A percentile compares a stretch with the other conserved stretches of the same genome.
Conservation (phyloP, 139 green algal species). For the Ettlia oleoabundans region DNA sequence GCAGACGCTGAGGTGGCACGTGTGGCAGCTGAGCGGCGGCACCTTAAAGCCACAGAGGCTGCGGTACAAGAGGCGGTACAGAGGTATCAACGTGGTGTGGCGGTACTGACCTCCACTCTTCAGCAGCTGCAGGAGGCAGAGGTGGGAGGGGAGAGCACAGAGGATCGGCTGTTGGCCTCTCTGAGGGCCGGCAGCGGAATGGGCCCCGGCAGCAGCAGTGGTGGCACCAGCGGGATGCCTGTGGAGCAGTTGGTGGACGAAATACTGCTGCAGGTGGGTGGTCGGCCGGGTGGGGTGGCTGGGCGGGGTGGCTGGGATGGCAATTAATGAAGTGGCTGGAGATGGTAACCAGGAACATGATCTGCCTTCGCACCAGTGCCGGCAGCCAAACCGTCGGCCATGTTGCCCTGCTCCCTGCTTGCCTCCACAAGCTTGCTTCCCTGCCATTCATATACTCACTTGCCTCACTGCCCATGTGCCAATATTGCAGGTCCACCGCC, state of each 20-base stretch:
- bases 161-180: neutral
- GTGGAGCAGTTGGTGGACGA: conserved; percentile 30
- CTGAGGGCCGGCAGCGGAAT: neutral
- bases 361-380: too few species aligned
- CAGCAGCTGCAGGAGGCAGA: conserved; percentile 23
- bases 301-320: too few species aligned
- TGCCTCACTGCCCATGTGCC: too few species aligned
- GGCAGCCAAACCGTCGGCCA: too few species aligned
- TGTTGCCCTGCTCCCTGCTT: too few species aligned
- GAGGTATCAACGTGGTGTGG: conserved; percentile 29
- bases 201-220: neutral
- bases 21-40: neutral
- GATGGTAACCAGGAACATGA: too few species aligned
- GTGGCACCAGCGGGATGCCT: conserved; percentile 4
- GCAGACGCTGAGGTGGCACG: neutral
- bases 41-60: neutral
- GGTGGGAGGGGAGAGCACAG: neutral
- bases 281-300: too few species aligned
- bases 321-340: too few species aligned
- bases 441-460: too few species aligned
- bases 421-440: too few species aligned
- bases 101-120: conserved; percentile 25
- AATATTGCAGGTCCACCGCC: too few species aligned
- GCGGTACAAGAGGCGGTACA: conserved; percentile 10
- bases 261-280: conserved; percentile 32